Evolutionary conservation across 192 early-diverging fungal genomes (phyloP), one percentile per base, ranked within the genome.

Genomic region (Coemansia sp.): DNA sequence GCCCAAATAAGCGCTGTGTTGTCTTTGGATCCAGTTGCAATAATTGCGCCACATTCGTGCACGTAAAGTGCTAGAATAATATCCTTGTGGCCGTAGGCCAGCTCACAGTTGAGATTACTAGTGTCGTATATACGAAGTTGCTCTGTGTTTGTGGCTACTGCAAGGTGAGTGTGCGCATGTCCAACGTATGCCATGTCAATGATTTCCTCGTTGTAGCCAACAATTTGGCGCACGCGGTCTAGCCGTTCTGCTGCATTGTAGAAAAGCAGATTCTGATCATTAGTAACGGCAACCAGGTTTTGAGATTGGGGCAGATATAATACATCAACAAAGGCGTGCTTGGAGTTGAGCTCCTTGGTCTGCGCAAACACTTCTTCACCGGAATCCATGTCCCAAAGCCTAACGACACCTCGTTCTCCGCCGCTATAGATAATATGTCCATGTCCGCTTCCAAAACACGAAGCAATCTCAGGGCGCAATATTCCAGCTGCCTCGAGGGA

Each of bases 171-270:
- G 57, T 95, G 89, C 6, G 86, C 72, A 21, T 82, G 71, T 21
- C 92, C 94, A n/a, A 94, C 79, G 42, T 92, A 92, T 1, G 78
- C 77, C 53, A 97, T 68, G 70, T 95, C 95, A 14, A 97, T 88
- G 31, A 99, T 87, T 64, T 99, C 97, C 61, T 99, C 94, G 64
- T 98, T 98, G 75, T 95, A 94, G 33, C 97, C 97, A 5, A 94
- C 89, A 73, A 97, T 89, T 74, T 95, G 92, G 63, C 90, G 91
- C 21, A 84, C 74, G 4, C 88, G 85, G 66, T 86, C 81, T 22
- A 92, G 68, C 33, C 71, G 66, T 10, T 75, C 67, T 9, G 64
- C 57, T 10, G 90, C 72, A 19, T 85, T 63, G 71, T 94, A 94
- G 54, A 96, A 88, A 42, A 93, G 57, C 64, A 99, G 85, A 69